phyloP scores from a whole-genome alignment of 805 yeast genomes.

The Starmerella stigmatis region DNA sequence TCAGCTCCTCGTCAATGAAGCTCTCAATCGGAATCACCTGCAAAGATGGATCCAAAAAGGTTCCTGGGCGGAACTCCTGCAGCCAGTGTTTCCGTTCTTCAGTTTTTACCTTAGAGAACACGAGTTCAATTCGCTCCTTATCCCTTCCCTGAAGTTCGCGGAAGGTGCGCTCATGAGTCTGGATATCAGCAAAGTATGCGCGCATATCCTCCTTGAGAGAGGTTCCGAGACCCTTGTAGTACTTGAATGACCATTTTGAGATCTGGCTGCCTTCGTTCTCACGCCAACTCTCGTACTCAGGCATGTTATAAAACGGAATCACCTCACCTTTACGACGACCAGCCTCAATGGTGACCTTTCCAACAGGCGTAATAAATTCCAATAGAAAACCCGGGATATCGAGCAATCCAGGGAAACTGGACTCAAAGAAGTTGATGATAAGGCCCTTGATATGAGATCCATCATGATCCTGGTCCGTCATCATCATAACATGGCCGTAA shows the following conservation, averaged over 20 bases:
- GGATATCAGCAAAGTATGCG: conserved; percentile 77
- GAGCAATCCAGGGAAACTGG: conserved; percentile 86
- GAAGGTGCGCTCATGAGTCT: conserved; percentile 74
- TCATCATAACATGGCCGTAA: conserved; percentile 95
- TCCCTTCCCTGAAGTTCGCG: conserved; percentile 69
- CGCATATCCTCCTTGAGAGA: conserved; percentile 73
- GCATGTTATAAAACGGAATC: conserved; percentile 83
- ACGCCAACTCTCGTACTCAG: conserved; percentile 91
- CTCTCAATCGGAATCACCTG: conserved; percentile 78
- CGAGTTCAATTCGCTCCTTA: conserved; percentile 69
- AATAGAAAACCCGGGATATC: conserved; percentile 83
- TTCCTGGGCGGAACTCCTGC: conserved; percentile 82
- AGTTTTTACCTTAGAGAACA: conserved; percentile 88
- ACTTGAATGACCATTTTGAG: conserved; percentile 77
- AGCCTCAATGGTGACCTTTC: conserved; percentile 67
- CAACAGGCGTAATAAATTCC: conserved; percentile 94
- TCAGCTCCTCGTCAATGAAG: conserved; percentile 88
- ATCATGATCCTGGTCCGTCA: conserved; percentile 99
- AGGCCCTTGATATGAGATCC: conserved; percentile 97
- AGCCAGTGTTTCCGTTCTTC: conserved; percentile 98
- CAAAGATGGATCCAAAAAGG: conserved; percentile 72
- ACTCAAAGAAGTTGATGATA: conserved; percentile 82
- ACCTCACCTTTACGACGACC: conserved; percentile 37
- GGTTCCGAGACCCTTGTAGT: conserved; percentile 98
- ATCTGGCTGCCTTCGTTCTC: conserved; percentile 62